phyloP scores from a whole-genome alignment of 768 basidiomycete species.

The Termitomyces sp. region DNA sequence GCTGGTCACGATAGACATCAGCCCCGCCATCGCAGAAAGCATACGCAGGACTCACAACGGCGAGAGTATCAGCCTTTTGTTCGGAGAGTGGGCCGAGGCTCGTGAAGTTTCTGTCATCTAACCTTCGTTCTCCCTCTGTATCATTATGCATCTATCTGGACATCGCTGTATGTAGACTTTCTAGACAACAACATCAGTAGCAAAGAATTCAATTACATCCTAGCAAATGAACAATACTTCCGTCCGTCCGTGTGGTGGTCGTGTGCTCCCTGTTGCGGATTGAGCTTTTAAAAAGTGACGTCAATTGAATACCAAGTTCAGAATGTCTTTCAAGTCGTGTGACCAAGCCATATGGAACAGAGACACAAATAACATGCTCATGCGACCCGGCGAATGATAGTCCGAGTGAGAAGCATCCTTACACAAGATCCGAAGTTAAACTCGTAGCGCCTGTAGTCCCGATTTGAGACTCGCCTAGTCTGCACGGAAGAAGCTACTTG shows the following conservation, averaged over 20 bases:
- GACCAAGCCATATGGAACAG: not conserved
- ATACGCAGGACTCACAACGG: constrained; percentile 94
- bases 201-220: not conserved
- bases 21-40: constrained; percentile 90
- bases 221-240: constrained; percentile 4
- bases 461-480: too few relatives aligned
- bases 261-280: not conserved
- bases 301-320: not conserved
- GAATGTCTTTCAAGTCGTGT: not conserved
- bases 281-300: not conserved
- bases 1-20: constrained; percentile 87
- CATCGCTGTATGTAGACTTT: constrained; percentile 11
- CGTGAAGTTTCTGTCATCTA: constrained; percentile 39
- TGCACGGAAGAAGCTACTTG: too few relatives aligned
- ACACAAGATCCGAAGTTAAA: too few relatives aligned
- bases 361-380: not conserved
- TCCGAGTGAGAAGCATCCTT: too few relatives aligned
- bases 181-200: constrained; percentile 15
- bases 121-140: constrained; percentile 10
- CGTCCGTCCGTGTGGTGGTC: not conserved
- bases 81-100: constrained; percentile 77
- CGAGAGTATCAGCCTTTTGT: constrained; percentile 86
- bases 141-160: constrained; percentile 19
- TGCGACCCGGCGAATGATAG: not conserved
- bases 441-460: too few relatives aligned